Conservation (phyloP, 169 alveolate species). For the Perkinsus chesapeaki region DNA sequence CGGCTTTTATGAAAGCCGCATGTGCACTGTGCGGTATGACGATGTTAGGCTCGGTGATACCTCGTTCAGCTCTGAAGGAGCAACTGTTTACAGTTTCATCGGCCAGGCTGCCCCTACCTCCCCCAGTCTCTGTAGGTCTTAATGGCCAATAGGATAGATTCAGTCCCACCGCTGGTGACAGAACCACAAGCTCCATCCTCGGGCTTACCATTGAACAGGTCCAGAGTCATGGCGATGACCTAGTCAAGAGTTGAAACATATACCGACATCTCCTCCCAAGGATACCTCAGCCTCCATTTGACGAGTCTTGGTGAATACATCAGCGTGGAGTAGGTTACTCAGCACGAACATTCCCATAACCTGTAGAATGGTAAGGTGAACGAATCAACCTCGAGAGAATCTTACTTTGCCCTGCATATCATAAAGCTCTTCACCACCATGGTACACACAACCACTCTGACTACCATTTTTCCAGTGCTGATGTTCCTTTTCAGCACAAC, state of each 20-base stretch:
- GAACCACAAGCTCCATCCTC: slow-evolving; percentile 55
- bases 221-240: slow-evolving; percentile 38
- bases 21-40: slow-evolving; percentile 57
- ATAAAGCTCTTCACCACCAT: not conserved
- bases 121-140: slow-evolving; percentile 59
- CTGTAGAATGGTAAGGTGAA: not conserved
- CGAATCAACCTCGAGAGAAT: not conserved
- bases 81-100: not conserved
- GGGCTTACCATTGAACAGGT: slow-evolving; percentile 46
- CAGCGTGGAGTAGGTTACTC: slow-evolving; percentile 5
- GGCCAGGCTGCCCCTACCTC: slow-evolving; percentile 5
- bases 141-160: slow-evolving; percentile 53
- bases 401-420: not conserved
- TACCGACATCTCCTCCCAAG: not conserved
- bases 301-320: not conserved
- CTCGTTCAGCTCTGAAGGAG: slow-evolving; percentile 17
- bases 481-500: not conserved
- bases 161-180: slow-evolving; percentile 66
- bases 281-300: slow-evolving; percentile 5
- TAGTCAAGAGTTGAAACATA: not conserved
- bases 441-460: not conserved
- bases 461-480: not conserved
- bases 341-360: not conserved
- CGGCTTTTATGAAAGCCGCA: slow-evolving; percentile 65
- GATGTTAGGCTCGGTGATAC: slow-evolving; percentile 55